Percentiles rank a stretch among this genome's conserved stretches.
phyloP scores from a whole-genome alignment of 257 asterid genomes.

The Solanum virginianum region DNA sequence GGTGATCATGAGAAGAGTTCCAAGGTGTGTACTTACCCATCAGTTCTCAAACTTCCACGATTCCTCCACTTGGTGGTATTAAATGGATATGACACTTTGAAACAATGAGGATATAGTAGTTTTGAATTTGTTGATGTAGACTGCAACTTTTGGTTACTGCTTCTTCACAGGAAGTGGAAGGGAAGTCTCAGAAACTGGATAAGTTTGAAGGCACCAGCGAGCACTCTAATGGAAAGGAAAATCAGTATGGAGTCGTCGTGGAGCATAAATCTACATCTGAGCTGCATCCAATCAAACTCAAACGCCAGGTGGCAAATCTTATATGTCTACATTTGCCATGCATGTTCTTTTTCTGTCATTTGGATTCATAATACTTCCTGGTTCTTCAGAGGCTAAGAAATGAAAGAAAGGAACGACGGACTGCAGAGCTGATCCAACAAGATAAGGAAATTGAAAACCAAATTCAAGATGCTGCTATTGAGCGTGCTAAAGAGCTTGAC shows the following conservation, averaged over 20 bases:
- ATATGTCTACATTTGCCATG: not conserved
- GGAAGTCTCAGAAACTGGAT: conserved; percentile 15
- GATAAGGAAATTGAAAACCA: conserved; percentile 49
- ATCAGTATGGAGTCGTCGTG: conserved; percentile 17
- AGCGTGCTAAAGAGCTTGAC: conserved; percentile 67
- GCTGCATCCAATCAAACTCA: conserved; percentile 65
- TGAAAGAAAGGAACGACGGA: conserved; percentile 61
- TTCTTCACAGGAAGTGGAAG: conserved; percentile 32
- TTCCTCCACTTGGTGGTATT: conserved; percentile 6
- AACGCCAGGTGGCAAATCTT: conserved; percentile 55
- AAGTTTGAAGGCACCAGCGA: conserved; percentile 12
- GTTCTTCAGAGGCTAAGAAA: conserved; percentile 48
- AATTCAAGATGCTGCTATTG: conserved; percentile 76
- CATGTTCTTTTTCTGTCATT: not conserved
- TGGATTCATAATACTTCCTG: not conserved
- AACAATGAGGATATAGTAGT: not conserved
- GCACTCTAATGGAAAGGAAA: conserved; percentile 15
- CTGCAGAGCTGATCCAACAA: conserved; percentile 60
- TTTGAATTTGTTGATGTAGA: not conserved
- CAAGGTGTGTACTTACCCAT: conserved; percentile 16
- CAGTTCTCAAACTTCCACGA: not conserved
- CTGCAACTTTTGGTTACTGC: not conserved
- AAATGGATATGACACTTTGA: not conserved
- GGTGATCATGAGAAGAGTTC: conserved; percentile 26
- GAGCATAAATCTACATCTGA: conserved; percentile 15